A percentile compares a stretch with the other conserved stretches of the same genome.
Conservation (phyloP, 495 filamentous ascomycete species). For the Choiromyces venosus region DNA sequence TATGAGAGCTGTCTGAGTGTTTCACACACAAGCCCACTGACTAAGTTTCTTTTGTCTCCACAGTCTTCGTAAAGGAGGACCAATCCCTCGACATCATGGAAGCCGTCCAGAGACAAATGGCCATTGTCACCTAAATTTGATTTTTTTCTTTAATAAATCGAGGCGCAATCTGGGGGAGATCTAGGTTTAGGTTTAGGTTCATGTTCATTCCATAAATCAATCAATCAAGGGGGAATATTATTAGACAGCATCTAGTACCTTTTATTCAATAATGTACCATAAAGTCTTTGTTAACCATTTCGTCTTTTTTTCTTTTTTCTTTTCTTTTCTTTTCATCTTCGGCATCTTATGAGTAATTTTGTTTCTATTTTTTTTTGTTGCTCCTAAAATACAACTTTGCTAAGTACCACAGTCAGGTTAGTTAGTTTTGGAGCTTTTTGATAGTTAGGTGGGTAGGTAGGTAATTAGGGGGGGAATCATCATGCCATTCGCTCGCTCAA, state of each 20-base stretch:
- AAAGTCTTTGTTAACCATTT: background rate
- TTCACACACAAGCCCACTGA: background rate
- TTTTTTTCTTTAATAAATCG: background rate
- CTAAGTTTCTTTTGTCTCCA: background rate
- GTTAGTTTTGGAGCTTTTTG: background rate
- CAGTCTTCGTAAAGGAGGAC: conserved; percentile 39
- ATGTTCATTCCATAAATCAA: background rate
- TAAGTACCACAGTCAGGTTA: background rate
- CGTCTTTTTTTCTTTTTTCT: background rate
- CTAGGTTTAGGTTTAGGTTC: background rate
- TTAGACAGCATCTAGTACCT: background rate
- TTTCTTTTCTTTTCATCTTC: background rate
- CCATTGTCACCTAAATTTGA: background rate
- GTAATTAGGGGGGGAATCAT: background rate
- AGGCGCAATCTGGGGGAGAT: background rate
- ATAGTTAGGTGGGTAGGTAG: too few species aligned
- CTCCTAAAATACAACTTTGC: background rate
- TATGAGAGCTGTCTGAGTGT: background rate
- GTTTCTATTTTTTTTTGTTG: background rate
- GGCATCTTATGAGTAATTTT: background rate
- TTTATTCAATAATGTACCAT: background rate
- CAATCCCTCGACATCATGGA: conserved; percentile 32
- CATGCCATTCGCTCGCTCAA: background rate
- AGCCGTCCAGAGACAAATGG: conserved; percentile 38
- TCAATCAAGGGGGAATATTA: background rate